Evolutionary conservation across 2,329 filamentous ascomycete genomes (phyloP).

Genomic region (Pseudogymnoascus destructans): DNA sequence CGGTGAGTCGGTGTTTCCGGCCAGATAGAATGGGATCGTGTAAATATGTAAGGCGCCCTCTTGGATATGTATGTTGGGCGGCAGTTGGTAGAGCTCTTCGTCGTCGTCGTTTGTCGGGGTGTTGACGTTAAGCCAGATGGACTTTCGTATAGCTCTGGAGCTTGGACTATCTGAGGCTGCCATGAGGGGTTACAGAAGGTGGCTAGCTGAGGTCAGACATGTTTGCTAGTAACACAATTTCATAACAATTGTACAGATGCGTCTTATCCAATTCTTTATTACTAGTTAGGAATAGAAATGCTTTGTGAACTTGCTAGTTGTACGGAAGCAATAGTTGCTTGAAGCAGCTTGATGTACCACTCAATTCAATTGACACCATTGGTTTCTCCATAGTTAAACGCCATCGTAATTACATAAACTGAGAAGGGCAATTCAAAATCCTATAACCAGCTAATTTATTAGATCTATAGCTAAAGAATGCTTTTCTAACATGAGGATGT

Average conservation of each 20-base stretch:
- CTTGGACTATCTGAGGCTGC: neutral
- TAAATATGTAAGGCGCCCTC: neutral
- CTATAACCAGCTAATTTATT: neutral
- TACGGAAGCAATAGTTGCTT: neutral
- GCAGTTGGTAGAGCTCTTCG: neutral
- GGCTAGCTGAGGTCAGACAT: constrained; percentile 3
- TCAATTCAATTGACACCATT: neutral
- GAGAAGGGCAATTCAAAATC: neutral
- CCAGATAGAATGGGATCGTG: neutral
- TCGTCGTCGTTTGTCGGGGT: neutral
- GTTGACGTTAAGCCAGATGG: neutral
- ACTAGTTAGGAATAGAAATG: neutral
- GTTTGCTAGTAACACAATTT: neutral
- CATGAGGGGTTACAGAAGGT: neutral
- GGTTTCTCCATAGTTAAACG: neutral
- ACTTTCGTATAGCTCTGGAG: neutral
- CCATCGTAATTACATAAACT: neutral
- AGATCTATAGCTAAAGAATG: neutral
- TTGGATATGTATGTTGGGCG: neutral
- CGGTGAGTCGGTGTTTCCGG: neutral
- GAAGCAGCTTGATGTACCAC: neutral
- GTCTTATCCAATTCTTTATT: neutral
- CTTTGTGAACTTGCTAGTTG: neutral
- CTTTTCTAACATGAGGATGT: neutral
- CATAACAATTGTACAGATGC: neutral